These are phyloP conservation scores for Pythium chondricola DNA, from an alignment of 352 stramenopile species.

Conservation along the genomic window DNA sequence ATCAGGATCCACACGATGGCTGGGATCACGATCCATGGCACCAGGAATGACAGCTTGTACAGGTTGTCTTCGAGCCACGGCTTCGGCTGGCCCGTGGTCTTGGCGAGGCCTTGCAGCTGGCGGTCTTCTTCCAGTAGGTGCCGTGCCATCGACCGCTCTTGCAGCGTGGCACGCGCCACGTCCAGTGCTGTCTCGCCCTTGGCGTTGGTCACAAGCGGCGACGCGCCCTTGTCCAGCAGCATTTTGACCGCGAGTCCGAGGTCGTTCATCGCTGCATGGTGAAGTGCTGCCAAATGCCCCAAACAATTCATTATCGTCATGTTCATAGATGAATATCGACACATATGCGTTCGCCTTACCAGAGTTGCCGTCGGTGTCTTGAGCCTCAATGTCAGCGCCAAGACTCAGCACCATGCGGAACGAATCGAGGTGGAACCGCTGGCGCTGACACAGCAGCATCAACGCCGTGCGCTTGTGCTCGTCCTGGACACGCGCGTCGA, in stretches of 20 bases:
- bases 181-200: slow-evolving; percentile 43
- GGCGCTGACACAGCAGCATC: slow-evolving; percentile 60
- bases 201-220: slow-evolving; percentile 38
- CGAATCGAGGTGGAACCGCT: slow-evolving; percentile 77
- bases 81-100: slow-evolving; percentile 39
- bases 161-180: slow-evolving; percentile 28
- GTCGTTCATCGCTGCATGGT: slow-evolving; percentile 59
- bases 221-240: slow-evolving; percentile 49
- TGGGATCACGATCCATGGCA: slow-evolving; percentile 63
- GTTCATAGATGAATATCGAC: too few species aligned
- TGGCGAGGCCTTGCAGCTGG: slow-evolving; percentile 41
- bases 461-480: slow-evolving; percentile 42
- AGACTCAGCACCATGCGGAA: slow-evolving; percentile 80
- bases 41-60: slow-evolving; percentile 69
- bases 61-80: slow-evolving; percentile 51
- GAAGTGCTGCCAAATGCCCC: slow-evolving; percentile 41
- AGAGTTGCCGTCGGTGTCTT: slow-evolving; percentile 64
- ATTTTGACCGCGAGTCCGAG: slow-evolving; percentile 58
- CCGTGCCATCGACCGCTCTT: slow-evolving; percentile 30
- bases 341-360: slow-evolving; percentile 20
- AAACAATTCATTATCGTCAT: too few species aligned
- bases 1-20: slow-evolving; percentile 32
- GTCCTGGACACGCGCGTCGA: slow-evolving; percentile 52
- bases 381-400: slow-evolving; percentile 36
- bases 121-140: slow-evolving; percentile 50